Base-by-base conservation (phyloP, 1,284 basidiomycete genomes). In the Porphyrellus sp. region DNA sequence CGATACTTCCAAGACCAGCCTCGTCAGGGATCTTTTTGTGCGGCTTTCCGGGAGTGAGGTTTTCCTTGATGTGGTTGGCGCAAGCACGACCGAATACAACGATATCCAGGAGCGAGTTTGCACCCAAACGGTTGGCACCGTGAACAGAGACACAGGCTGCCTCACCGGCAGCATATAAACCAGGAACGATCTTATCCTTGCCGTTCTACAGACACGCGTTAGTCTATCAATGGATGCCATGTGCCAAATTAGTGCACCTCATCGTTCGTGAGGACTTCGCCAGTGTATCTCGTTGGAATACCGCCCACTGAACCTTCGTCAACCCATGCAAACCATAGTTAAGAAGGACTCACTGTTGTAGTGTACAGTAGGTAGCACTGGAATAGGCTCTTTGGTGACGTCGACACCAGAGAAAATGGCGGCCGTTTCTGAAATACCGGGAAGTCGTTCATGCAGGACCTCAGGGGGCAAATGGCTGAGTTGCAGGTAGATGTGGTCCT, bases 331-430 rank as follows among this genome's bases (percentile, higher is more conserved):
- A 49, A 27, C 44, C 4, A 49, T 4, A 2, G 25, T 44, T 18
- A 46, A 34, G 5, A 8, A 24, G 53, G 38, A 52, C 89, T 72
- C 71, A 93, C 91, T 91, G 72, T 95, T 96, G 75, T 96, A 96
- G 74, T 97, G 93, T 43, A 96, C 94, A 41, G 94, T 98, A 40
- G 94, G 95, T 59, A 98, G 73, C 34, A 99, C 97, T 51, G 94
- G 94, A 65, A 98, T 98, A 46, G 97, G 97, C 73, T 99, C 96
- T 80, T 99, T 99, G 61, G 97, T 99, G 58, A 99, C 97, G 73
- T 99, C 97, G 60, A 99, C 97, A 74, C 97, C 97, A 67, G 93
- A 85, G 77, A 99, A 99, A 69, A 99, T 99, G 59, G 96, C 91
- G 33, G 97, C 97, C 12, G 97, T 99, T 80, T 99, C 97, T 49